Evolutionary conservation across 176 grass and related monocot species (phyloP).

Genomic region (Cenchrus fungigraminus): DNA sequence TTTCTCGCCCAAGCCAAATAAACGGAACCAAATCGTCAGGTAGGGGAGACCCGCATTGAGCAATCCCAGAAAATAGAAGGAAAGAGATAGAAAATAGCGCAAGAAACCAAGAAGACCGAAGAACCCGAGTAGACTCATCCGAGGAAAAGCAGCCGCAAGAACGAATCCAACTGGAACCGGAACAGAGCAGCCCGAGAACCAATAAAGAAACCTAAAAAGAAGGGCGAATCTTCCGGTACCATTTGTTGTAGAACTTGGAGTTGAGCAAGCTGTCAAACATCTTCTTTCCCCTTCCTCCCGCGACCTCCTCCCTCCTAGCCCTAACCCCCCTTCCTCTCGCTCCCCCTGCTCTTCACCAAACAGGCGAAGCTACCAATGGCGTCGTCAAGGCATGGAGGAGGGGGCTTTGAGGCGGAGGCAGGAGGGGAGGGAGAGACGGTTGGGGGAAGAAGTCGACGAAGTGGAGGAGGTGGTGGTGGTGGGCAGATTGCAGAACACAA

Average conservation of each 20-base stretch:
- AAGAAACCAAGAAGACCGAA: constrained; percentile 10
- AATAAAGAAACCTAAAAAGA: constrained; percentile 36
- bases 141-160: constrained; percentile 2
- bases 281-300: background rate
- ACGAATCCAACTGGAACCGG: background rate
- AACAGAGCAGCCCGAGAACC: constrained; percentile 12
- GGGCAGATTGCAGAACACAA: constrained; percentile 13
- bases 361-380: constrained; percentile 29
- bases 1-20: background rate
- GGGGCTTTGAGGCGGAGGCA: background rate
- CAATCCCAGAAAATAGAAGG: background rate
- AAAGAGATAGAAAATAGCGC: background rate
- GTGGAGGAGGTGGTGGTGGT: constrained; percentile 45
- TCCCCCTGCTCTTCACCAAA: constrained; percentile 14
- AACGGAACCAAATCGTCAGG: background rate
- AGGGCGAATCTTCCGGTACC: constrained; percentile 33
- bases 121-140: background rate
- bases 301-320: background rate
- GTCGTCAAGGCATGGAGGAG: constrained; percentile 18
- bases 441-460: constrained; percentile 23
- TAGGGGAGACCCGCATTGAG: background rate
- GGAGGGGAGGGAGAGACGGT: constrained; percentile 24
- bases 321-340: background rate
- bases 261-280: constrained; percentile 80
- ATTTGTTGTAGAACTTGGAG: constrained; percentile 84